Evolutionary conservation across 371 early-diverging fungal species (phyloP).

Genomic region (Chytridium lagenaria): DNA sequence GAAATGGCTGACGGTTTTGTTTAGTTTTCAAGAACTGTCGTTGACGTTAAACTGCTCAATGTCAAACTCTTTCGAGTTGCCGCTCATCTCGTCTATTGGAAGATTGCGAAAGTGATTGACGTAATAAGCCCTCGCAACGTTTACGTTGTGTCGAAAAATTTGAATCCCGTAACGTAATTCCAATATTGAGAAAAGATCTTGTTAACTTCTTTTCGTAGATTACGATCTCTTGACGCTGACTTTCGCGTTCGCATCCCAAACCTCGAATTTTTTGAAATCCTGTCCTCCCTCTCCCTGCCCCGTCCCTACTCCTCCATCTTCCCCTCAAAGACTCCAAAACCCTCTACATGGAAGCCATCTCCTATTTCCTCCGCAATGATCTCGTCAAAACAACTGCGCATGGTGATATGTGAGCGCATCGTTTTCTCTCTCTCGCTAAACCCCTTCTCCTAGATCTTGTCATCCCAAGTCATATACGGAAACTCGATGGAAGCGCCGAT

Average conservation of each 20-base stretch:
- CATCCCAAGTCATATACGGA: conserved; percentile 31
- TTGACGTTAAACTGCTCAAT: conserved; percentile 84
- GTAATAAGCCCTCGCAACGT: conserved; percentile 78
- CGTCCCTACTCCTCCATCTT: conserved; percentile 71
- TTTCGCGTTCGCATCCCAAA: conserved; percentile 71
- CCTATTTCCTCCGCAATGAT: conserved; percentile 78
- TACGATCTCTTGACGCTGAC: conserved; percentile 61
- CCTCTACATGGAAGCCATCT: conserved; percentile 80
- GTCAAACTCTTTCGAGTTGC: conserved; percentile 77
- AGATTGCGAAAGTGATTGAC: conserved; percentile 85
- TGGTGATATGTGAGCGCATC: conserved; percentile 66
- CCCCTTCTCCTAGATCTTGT: conserved; percentile 17
- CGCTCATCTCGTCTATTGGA: conserved; percentile 91
- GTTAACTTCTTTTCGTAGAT: conserved; percentile 38
- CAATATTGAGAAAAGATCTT: no score
- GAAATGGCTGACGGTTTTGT: conserved; percentile 11
- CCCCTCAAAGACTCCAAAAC: conserved; percentile 70
- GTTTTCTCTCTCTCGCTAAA: conserved; percentile 23
- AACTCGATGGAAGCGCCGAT: conserved; percentile 25
- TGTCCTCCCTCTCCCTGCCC: conserved; percentile 77
- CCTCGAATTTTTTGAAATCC: conserved; percentile 70
- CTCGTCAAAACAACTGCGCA: conserved; percentile 82
- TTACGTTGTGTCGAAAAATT: conserved; percentile 78
- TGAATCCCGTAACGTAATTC: conserved; percentile 67
- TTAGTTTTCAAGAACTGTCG: conserved; percentile 81